Evolutionary conservation across 1,284 basidiomycete genomes (phyloP).

Genomic region (Rhodotorula sp.): DNA sequence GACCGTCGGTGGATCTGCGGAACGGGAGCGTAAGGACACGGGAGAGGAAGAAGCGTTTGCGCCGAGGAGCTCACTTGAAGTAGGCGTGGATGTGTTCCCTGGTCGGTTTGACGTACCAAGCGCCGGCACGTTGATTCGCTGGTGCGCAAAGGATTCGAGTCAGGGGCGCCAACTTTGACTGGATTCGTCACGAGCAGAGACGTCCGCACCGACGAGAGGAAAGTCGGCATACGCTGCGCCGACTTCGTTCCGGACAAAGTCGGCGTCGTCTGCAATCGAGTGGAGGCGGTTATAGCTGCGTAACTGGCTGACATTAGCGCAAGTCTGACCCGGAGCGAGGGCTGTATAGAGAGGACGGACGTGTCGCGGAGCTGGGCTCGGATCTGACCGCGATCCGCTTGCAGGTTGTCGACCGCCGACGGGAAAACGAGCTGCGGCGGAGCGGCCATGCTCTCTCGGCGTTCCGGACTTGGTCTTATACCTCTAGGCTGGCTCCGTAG

Average conservation of each 20-base stretch:
- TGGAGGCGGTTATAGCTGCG: conserved; percentile 76
- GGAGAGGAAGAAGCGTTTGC: too few species aligned
- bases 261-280: conserved; percentile 73
- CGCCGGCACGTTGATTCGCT: conserved; percentile 91
- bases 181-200: conserved; percentile 24
- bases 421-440: conserved; percentile 24
- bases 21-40: too few species aligned
- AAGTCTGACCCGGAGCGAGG: accelerated
- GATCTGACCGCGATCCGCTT: conserved; percentile 22
- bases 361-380: conserved; percentile 27
- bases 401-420: conserved; percentile 9
- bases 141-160: conserved; percentile 6
- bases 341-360: background rate
- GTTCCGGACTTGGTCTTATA: background rate
- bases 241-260: conserved; percentile 63
- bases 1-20: conserved; percentile 73
- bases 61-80: conserved; percentile 67
- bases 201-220: conserved; percentile 63
- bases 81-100: conserved; percentile 60
- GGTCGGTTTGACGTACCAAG: conserved; percentile 81
- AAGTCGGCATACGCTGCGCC: conserved; percentile 58
- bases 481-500: too few species aligned
- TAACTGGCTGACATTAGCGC: background rate
- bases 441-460: background rate
- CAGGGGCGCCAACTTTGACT: background rate